Conservation (phyloP, 73 alveolate genomes). For the Symbiodinium natans region DNA sequence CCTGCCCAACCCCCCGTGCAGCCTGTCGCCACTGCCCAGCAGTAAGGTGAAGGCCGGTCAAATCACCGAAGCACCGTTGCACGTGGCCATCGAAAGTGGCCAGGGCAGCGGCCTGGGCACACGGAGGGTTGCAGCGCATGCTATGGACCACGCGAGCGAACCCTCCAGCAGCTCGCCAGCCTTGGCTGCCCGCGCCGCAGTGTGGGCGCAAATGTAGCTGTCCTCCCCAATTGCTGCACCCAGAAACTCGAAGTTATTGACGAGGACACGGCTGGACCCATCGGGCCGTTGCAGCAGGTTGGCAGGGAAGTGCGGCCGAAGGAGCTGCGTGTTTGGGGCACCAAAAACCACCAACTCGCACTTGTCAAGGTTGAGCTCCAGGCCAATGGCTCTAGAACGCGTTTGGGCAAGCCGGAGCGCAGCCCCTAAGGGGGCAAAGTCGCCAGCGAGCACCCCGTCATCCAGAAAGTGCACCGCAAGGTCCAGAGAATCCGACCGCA, state of each 20-base stretch:
- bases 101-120: not conserved
- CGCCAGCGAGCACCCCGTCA: slow-evolving; percentile 38
- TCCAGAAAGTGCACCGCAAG: too few relatives aligned
- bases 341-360: slow-evolving; percentile 7
- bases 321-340: not conserved
- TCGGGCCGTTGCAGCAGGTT: not conserved
- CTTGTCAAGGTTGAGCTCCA: not conserved
- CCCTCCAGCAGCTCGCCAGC: not conserved
- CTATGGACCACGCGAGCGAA: not conserved
- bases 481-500: not conserved
- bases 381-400: not conserved
- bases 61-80: not conserved
- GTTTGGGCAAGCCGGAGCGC: not conserved
- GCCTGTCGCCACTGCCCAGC: slow-evolving; percentile 13
- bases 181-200: not conserved
- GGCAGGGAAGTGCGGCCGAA: not conserved
- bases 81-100: not conserved
- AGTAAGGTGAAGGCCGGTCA: not conserved
- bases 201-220: not conserved
- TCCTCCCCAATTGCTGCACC: not conserved
- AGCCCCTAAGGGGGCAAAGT: not conserved
- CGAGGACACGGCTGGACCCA: not conserved
- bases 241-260: not conserved
- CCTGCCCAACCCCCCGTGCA: not conserved
- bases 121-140: not conserved